These are phyloP conservation scores for Fusarium lateritium DNA, from an alignment of 2,329 filamentous ascomycete genomes.

Conservation along the genomic window DNA sequence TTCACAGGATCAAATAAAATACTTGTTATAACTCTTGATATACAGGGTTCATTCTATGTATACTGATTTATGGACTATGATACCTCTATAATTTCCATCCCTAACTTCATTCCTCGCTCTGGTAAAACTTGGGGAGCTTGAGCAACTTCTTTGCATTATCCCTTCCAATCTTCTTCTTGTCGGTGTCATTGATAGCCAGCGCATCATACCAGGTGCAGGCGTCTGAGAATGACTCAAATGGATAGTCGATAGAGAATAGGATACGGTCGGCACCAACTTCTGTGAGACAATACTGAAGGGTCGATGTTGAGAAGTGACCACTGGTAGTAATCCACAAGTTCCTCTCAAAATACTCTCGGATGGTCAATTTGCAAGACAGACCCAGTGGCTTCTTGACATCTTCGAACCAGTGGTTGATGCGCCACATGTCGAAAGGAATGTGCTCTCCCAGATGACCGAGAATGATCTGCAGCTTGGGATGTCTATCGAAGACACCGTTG, in stretches of 20 bases:
- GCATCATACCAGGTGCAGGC: constrained; percentile 60
- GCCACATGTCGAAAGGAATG: constrained; percentile 65
- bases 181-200: constrained; percentile 52
- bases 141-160: constrained; percentile 61
- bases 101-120: constrained; percentile 36
- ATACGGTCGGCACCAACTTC: constrained; percentile 66
- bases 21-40: too few relatives aligned
- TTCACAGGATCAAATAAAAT: too few relatives aligned
- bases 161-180: constrained; percentile 59
- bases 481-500: constrained; percentile 66
- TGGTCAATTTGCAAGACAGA: constrained; percentile 63
- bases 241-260: constrained; percentile 68
- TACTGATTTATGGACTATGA: too few relatives aligned
- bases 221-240: constrained; percentile 63
- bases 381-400: constrained; percentile 67
- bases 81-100: not conserved
- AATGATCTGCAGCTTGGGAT: constrained; percentile 62
- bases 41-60: too few relatives aligned
- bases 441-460: constrained; percentile 66
- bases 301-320: constrained; percentile 69
- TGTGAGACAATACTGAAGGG: constrained; percentile 64
- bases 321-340: constrained; percentile 72
- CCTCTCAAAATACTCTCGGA: constrained; percentile 66
- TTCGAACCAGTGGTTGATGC: constrained; percentile 70
- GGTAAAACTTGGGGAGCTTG: constrained; percentile 51